Evolutionary conservation across 2,329 filamentous ascomycete species (phyloP).

Genomic region (Aspergillus sergii): DNA sequence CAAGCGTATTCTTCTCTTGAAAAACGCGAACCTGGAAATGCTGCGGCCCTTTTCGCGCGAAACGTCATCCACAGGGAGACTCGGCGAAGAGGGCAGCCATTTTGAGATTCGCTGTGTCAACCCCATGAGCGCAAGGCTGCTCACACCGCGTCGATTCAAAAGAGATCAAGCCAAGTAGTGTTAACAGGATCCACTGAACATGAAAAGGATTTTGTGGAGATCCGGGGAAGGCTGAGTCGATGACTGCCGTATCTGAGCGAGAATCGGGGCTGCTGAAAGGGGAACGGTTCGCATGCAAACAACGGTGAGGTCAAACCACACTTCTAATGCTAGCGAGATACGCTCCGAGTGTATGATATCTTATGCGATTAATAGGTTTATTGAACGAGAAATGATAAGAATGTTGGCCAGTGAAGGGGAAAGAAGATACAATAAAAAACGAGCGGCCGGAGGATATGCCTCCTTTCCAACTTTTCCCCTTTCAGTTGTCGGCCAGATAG

Average conservation of each 20-base stretch:
- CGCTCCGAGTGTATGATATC: conserved; percentile 6
- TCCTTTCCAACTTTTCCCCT: conserved; percentile 41
- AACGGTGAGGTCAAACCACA: conserved; percentile 11
- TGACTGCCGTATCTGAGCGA: not conserved
- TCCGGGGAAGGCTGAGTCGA: not conserved
- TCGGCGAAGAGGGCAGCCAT: conserved; percentile 51
- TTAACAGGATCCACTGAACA: conserved; percentile 17
- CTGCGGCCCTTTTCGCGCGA: conserved; percentile 47
- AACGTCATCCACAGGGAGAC: conserved; percentile 50
- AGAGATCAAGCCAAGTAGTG: conserved; percentile 7
- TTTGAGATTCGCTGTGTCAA: conserved; percentile 58
- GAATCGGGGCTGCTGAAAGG: not conserved
- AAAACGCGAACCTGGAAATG: conserved; percentile 69
- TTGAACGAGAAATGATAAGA: conserved; percentile 19
- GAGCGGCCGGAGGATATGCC: conserved; percentile 47
- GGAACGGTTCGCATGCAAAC: conserved; percentile 21
- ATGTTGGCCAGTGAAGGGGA: conserved; percentile 10
- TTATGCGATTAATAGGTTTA: conserved; percentile 11
- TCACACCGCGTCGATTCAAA: conserved; percentile 25
- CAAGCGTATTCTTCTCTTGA: conserved; percentile 82
- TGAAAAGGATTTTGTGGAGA: conserved; percentile 9
- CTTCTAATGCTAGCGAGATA: conserved; percentile 6
- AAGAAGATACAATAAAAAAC: conserved; percentile 34
- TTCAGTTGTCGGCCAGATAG: conserved; percentile 32
- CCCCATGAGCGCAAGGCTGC: conserved; percentile 48